These are phyloP conservation scores for Chrysoporthe austroafricana DNA, from an alignment of 2,329 filamentous ascomycete genomes.

Conservation along the genomic window DNA sequence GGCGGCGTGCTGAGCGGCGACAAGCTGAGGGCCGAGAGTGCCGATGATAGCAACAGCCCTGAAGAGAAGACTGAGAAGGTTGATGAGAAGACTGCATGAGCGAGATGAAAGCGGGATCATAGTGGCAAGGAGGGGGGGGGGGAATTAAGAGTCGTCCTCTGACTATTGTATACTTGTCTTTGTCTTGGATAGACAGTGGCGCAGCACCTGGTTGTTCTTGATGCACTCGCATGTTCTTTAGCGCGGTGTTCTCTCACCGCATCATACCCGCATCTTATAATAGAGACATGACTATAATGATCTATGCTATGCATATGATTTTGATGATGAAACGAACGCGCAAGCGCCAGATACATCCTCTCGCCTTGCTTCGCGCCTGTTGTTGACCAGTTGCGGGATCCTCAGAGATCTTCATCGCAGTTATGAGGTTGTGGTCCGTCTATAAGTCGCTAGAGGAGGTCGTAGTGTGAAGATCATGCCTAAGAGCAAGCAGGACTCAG, in stretches of 20 bases:
- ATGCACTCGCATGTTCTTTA: neutral
- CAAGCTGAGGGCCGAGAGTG: slow-evolving; percentile 19
- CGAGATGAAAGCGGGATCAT: neutral
- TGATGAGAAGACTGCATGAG: neutral
- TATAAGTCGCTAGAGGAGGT: too few relatives aligned
- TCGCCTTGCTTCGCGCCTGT: neutral
- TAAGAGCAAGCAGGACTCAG: too few relatives aligned
- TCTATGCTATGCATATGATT: neutral
- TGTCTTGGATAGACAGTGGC: neutral
- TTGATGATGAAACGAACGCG: neutral
- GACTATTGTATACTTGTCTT: neutral
- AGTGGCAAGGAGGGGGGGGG: neutral
- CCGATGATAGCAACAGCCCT: slow-evolving; percentile 12
- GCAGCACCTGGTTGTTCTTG: neutral
- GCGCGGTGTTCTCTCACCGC: neutral
- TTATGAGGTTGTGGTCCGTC: too few relatives aligned
- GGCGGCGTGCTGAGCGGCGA: slow-evolving; percentile 18
- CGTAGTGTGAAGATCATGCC: too few relatives aligned
- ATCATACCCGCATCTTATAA: slow-evolving; percentile 16
- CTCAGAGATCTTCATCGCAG: too few relatives aligned
- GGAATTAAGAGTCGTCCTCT: neutral
- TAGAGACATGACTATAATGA: slow-evolving; percentile 1
- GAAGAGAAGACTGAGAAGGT: slow-evolving; percentile 18
- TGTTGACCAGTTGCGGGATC: too few relatives aligned
- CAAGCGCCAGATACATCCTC: neutral